A percentile compares a stretch with the other conserved stretches of the same genome.
Evolutionary conservation across 805 yeast species (phyloP).

Genomic region (Ogataea thermomethanolica): DNA sequence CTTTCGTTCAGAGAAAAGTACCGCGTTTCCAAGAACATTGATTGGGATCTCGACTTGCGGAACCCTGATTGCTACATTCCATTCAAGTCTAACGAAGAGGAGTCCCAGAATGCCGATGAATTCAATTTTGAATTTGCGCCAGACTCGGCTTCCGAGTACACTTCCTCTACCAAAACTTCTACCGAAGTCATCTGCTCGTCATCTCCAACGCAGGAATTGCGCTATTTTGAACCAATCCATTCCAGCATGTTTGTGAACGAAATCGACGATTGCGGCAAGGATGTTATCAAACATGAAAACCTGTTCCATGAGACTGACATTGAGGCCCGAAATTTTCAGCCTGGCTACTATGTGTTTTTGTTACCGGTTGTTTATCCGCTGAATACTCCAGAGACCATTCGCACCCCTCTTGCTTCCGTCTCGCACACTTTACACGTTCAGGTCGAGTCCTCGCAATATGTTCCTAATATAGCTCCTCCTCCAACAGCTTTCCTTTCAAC

Average conservation of each 20-base stretch:
- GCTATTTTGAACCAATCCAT: conserved; percentile 21
- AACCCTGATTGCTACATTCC: conserved; percentile 37
- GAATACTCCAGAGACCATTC: conserved; percentile 58
- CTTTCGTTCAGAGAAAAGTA: conserved; percentile 42
- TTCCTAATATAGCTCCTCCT: conserved; percentile 30
- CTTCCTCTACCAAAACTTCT: conserved; percentile 11
- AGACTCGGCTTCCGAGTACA: conserved; percentile 18
- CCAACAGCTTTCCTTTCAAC: conserved; percentile 34
- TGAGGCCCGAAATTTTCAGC: conserved; percentile 34
- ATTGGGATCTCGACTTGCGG: conserved; percentile 43
- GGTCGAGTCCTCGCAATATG: conserved; percentile 32
- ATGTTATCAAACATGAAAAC: conserved; percentile 13
- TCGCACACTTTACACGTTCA: conserved; percentile 41
- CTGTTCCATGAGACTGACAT: conserved; percentile 15
- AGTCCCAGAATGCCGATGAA: conserved; percentile 16
- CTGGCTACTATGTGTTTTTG: conserved; percentile 70
- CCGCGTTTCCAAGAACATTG: conserved; percentile 37
- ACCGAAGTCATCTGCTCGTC: conserved; percentile 20
- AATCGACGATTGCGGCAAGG: conserved; percentile 19
- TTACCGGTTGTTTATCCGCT: conserved; percentile 61
- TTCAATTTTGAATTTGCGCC: conserved; percentile 17
- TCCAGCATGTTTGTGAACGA: conserved; percentile 27
- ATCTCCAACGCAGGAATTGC: conserved; percentile 27
- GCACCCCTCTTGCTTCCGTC: conserved; percentile 48
- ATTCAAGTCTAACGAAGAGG: conserved; percentile 17